Conservation (phyloP, 768 basidiomycete genomes). For the Auriscalpium orientale region DNA sequence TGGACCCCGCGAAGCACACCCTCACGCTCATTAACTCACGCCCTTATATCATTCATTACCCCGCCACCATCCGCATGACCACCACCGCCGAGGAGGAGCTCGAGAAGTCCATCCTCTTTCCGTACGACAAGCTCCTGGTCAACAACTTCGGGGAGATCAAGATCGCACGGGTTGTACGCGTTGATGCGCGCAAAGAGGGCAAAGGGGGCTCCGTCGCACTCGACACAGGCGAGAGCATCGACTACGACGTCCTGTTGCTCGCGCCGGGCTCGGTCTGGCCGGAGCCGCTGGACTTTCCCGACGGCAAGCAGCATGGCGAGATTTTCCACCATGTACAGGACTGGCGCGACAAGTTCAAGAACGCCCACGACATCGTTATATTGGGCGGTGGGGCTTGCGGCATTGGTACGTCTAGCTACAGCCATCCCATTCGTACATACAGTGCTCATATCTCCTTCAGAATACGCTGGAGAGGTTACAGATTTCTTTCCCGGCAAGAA, state of each 20-base stretch:
- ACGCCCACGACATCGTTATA: slow-evolving; percentile 25
- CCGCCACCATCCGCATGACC: slow-evolving; percentile 45
- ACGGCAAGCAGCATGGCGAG: slow-evolving; percentile 14
- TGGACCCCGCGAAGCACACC: slow-evolving; percentile 40
- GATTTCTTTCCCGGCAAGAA: slow-evolving; percentile 37
- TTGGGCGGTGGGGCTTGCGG: slow-evolving; percentile 33
- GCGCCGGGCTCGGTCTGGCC: slow-evolving; percentile 11
- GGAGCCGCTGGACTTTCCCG: slow-evolving; percentile 34
- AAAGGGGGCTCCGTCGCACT: slow-evolving; percentile 5
- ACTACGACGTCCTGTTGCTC: slow-evolving; percentile 11
- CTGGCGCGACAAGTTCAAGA: slow-evolving; percentile 25
- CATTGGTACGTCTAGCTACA: slow-evolving; percentile 28
- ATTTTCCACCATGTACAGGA: slow-evolving; percentile 13
- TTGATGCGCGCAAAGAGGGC: slow-evolving; percentile 3
- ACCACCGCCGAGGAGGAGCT: slow-evolving; percentile 36
- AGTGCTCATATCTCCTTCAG: slow-evolving; percentile 19
- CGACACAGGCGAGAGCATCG: slow-evolving; percentile 5
- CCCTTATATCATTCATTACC: slow-evolving; percentile 42
- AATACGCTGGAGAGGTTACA: slow-evolving; percentile 37
- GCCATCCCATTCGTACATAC: not conserved
- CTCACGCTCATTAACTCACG: slow-evolving; percentile 49
- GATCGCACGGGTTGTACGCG: slow-evolving; percentile 6
- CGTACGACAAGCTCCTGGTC: slow-evolving; percentile 9
- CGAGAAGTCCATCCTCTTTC: slow-evolving; percentile 13
- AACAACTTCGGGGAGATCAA: slow-evolving; percentile 10